phyloP scores from a whole-genome alignment of 2,329 filamentous ascomycete species.

The Calonectria pseudoturangicola region DNA sequence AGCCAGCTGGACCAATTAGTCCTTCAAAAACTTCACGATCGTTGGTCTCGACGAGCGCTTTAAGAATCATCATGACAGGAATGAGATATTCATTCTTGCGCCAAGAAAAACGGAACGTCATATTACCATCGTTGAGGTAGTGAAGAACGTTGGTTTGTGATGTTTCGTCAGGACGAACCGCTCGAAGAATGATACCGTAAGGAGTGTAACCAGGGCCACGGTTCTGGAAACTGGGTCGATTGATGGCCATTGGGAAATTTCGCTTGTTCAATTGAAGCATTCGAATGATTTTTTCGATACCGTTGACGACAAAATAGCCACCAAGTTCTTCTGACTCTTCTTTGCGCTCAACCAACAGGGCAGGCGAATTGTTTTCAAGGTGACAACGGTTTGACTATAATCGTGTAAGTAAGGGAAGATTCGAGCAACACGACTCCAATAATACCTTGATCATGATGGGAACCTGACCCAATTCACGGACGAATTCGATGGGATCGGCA shows the following conservation, averaged over 20 bases:
- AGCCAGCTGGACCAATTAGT: constrained; percentile 86
- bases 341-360: constrained; percentile 87
- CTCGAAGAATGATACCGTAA: constrained; percentile 92
- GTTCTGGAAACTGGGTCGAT: constrained; percentile 91
- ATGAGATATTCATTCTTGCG: constrained; percentile 98
- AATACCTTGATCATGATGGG: constrained; percentile 94
- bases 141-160: constrained; percentile 98
- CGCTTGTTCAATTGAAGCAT: constrained; percentile 92
- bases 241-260: constrained; percentile 97
- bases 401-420: constrained; percentile 43
- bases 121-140: constrained; percentile 95
- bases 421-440: constrained; percentile 12
- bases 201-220: constrained; percentile 92
- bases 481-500: constrained; percentile 87
- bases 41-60: constrained; percentile 95
- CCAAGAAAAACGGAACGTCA: constrained; percentile 98
- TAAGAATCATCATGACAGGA: constrained; percentile 96
- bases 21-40: constrained; percentile 97
- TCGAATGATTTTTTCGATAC: constrained; percentile 96
- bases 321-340: constrained; percentile 98
- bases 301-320: constrained; percentile 98
- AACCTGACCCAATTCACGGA: constrained; percentile 89
- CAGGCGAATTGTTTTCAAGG: constrained; percentile 88
- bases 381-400: constrained; percentile 90
- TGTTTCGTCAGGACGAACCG: constrained; percentile 96